Conservation (phyloP, 805 yeast species). For the Spathaspora girioi region DNA sequence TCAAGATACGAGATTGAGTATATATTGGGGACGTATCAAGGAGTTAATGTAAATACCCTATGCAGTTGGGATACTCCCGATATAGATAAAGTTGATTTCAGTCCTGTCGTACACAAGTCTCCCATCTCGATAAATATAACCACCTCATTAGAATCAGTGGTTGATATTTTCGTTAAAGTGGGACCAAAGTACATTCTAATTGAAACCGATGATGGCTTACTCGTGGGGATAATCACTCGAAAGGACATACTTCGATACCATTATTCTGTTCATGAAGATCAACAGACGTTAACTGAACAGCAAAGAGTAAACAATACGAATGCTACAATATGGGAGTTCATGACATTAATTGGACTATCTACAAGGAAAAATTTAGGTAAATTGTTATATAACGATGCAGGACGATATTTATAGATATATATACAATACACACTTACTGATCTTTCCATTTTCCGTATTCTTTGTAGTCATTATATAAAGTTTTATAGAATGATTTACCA, state of each 20-base stretch:
- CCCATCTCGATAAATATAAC: conserved; percentile 57
- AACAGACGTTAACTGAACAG: conserved; percentile 9
- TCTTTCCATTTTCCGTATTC: conserved; percentile 81
- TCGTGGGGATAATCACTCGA: conserved; percentile 77
- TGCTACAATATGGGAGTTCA: conserved; percentile 32
- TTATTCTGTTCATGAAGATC: conserved; percentile 18
- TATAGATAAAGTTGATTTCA: conserved; percentile 13
- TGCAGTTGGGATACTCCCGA: conserved; percentile 11
- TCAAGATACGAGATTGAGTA: conserved; percentile 38
- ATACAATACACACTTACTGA: conserved; percentile 24
- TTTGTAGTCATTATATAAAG: conserved; percentile 68
- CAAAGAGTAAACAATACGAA: conserved; percentile 16
- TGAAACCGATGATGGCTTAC: conserved; percentile 50
- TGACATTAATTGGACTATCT: conserved; percentile 17
- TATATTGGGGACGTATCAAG: conserved; percentile 19
- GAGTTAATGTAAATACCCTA: conserved; percentile 4
- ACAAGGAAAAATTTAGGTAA: conserved; percentile 24
- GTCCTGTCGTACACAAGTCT: conserved; percentile 44
- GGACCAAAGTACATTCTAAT: conserved; percentile 78
- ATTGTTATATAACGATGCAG: conserved; percentile 27
- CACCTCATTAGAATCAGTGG: conserved; percentile 56
- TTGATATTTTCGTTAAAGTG: conserved; percentile 67
- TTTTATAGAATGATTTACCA: conserved; percentile 64
- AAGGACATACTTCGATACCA: conserved; percentile 78
- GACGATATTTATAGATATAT: conserved; percentile 13